Conservation (phyloP, 2,329 filamentous ascomycete species). For the Gaeumannomyces tritici region DNA sequence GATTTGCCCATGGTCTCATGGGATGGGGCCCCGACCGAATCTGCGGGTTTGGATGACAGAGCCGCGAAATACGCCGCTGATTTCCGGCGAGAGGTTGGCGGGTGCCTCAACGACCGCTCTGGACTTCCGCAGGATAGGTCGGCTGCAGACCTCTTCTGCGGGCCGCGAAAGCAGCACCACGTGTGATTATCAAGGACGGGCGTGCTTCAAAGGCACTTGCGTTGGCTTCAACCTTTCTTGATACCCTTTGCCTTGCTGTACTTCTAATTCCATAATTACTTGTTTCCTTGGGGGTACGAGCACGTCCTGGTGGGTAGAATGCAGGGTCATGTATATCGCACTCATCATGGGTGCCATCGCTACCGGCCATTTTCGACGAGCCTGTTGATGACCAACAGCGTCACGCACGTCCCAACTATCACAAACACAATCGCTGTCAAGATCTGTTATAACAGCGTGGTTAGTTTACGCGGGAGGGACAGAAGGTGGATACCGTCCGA, state of each 20-base stretch:
- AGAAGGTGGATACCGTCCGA: not conserved
- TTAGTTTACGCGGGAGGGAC: too few relatives aligned
- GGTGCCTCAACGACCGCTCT: constrained; percentile 37
- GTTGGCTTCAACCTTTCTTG: not conserved
- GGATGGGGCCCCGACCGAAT: constrained; percentile 42
- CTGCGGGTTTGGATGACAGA: constrained; percentile 28
- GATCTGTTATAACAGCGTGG: constrained; percentile 31
- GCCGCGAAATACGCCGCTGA: constrained; percentile 42
- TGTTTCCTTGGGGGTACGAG: not conserved
- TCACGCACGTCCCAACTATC: constrained; percentile 57
- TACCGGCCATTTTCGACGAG: constrained; percentile 9
- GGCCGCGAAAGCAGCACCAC: constrained; percentile 10
- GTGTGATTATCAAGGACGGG: not conserved
- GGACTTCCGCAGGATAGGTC: constrained; percentile 21
- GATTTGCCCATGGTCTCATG: constrained; percentile 53
- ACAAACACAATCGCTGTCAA: constrained; percentile 50
- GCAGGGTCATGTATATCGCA: not conserved
- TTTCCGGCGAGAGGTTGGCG: constrained; percentile 59
- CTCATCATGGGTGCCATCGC: not conserved
- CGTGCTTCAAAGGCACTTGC: not conserved
- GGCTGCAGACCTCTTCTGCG: constrained; percentile 59
- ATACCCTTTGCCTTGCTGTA: not conserved
- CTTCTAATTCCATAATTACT: not conserved
- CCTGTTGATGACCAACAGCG: constrained; percentile 46
- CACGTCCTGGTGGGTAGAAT: not conserved